phyloP scores from a whole-genome alignment of 2,329 filamentous ascomycete species.

The Bisporella sp. region DNA sequence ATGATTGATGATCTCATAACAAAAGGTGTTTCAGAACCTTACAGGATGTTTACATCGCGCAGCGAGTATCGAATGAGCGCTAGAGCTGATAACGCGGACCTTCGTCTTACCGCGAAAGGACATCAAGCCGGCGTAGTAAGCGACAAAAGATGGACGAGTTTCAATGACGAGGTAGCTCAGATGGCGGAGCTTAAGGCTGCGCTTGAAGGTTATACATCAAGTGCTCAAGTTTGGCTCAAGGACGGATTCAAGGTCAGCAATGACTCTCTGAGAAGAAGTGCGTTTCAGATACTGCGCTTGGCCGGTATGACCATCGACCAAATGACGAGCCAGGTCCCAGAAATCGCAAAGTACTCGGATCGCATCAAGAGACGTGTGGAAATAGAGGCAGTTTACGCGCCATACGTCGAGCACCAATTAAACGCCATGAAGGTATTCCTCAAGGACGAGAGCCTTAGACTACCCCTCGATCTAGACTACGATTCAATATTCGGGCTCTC shows the following conservation, averaged over 20 bases:
- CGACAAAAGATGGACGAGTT: constrained; percentile 70
- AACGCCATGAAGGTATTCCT: constrained; percentile 59
- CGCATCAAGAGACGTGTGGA: constrained; percentile 62
- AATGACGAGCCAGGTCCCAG: constrained; percentile 51
- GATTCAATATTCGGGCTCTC: constrained; percentile 65
- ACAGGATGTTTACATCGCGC: constrained; percentile 95
- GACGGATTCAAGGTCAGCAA: constrained; percentile 62
- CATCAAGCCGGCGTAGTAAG: constrained; percentile 69
- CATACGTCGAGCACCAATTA: constrained; percentile 71
- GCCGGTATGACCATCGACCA: constrained; percentile 50
- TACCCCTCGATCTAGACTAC: constrained; percentile 76
- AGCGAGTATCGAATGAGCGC: constrained; percentile 93
- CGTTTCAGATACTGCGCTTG: constrained; percentile 72
- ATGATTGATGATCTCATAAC: constrained; percentile 98
- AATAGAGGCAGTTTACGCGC: constrained; percentile 81
- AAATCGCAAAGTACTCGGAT: constrained; percentile 44
- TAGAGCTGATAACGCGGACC: constrained; percentile 89
- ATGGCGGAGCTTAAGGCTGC: constrained; percentile 58
- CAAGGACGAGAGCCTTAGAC: constrained; percentile 66
- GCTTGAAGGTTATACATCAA: constrained; percentile 51
- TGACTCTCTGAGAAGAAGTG: constrained; percentile 61
- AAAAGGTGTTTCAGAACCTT: constrained; percentile 93
- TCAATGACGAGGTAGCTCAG: constrained; percentile 56
- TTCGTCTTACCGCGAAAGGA: constrained; percentile 74
- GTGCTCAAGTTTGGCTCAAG: constrained; percentile 59